Evolutionary conservation across 495 filamentous ascomycete genomes (phyloP).

Genomic region (Neurospora sp.): DNA sequence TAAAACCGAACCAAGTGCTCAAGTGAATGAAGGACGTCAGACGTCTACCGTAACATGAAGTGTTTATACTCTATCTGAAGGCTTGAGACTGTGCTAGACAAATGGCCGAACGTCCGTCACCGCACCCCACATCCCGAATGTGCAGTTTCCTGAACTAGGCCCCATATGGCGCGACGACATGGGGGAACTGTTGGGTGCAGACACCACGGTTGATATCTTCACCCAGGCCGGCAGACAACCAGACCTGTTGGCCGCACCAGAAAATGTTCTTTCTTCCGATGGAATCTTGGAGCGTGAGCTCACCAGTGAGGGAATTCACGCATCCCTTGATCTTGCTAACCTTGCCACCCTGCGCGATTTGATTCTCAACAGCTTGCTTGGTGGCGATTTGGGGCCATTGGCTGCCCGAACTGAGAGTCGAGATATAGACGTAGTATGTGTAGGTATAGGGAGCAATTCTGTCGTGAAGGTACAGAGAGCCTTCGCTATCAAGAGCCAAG

Average conservation of each 20-base stretch:
- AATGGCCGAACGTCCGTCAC: not conserved
- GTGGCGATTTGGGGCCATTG: constrained; percentile 1
- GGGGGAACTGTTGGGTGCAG: not conserved
- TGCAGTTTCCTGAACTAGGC: not conserved
- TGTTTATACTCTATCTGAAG: not conserved
- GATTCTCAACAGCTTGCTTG: not conserved
- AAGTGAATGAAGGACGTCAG: not conserved
- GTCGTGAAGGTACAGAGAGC: constrained; percentile 4
- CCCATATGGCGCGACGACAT: not conserved
- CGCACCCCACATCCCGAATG: not conserved
- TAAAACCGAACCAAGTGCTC: not conserved
- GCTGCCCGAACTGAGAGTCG: not conserved
- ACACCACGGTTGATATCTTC: constrained; percentile 1
- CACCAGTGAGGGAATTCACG: constrained; percentile 3
- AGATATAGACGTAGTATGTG: constrained; percentile 3
- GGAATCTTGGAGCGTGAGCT: constrained; percentile 3
- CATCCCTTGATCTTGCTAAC: constrained; percentile 4
- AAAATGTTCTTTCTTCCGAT: not conserved
- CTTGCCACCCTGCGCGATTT: not conserved
- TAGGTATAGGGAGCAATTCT: constrained; percentile 2
- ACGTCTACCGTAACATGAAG: not conserved
- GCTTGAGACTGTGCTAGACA: not conserved
- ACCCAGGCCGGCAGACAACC: constrained; percentile 1
- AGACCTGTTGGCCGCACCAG: constrained; percentile 1
- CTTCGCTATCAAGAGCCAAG: constrained; percentile 1